Percentiles rank a stretch among this genome's conserved stretches.
Evolutionary conservation across 768 basidiomycete species (phyloP).

Genomic region (Udeniomyces megalosporus): DNA sequence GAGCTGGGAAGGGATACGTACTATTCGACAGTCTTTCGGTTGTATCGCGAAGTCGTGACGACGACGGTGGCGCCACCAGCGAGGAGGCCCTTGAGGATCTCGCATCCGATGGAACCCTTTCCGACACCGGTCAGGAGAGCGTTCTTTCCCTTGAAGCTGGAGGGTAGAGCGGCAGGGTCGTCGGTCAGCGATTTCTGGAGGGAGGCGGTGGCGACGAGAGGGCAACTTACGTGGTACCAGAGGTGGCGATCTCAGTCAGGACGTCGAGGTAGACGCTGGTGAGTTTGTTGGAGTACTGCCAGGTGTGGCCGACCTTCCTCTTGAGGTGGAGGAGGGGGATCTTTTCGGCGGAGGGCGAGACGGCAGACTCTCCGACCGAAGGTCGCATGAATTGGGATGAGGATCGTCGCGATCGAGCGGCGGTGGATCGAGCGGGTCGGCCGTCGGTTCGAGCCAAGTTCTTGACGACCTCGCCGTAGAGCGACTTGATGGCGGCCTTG

Average conservation of each 20-base stretch:
- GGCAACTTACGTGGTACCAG: slow-evolving; percentile 53
- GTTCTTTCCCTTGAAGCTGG: slow-evolving; percentile 85
- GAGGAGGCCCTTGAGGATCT: slow-evolving; percentile 88
- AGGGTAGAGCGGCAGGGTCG: background rate
- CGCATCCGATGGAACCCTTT: slow-evolving; percentile 92
- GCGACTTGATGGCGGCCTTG: slow-evolving; percentile 33
- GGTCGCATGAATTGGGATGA: slow-evolving; percentile 97
- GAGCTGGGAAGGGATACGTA: background rate
- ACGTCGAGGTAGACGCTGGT: slow-evolving; percentile 83
- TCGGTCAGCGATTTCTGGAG: background rate
- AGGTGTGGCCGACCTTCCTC: slow-evolving; percentile 81
- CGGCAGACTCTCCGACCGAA: slow-evolving; percentile 46
- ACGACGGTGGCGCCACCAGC: slow-evolving; percentile 94
- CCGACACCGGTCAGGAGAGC: slow-evolving; percentile 95
- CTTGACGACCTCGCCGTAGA: slow-evolving; percentile 92
- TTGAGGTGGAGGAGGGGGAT: slow-evolving; percentile 89
- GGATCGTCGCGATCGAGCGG: slow-evolving; percentile 60
- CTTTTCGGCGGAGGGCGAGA: slow-evolving; percentile 40
- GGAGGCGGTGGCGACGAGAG: too few relatives aligned
- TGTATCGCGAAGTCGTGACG: slow-evolving; percentile 95
- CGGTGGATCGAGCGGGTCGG: slow-evolving; percentile 40
- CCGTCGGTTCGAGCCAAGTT: slow-evolving; percentile 43
- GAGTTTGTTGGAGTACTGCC: slow-evolving; percentile 96
- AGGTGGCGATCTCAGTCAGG: slow-evolving; percentile 92
- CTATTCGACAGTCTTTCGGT: slow-evolving; percentile 75